Evolutionary conservation across 2,329 filamentous ascomycete genomes (phyloP).

Genomic region (Xylariaceae sp.): DNA sequence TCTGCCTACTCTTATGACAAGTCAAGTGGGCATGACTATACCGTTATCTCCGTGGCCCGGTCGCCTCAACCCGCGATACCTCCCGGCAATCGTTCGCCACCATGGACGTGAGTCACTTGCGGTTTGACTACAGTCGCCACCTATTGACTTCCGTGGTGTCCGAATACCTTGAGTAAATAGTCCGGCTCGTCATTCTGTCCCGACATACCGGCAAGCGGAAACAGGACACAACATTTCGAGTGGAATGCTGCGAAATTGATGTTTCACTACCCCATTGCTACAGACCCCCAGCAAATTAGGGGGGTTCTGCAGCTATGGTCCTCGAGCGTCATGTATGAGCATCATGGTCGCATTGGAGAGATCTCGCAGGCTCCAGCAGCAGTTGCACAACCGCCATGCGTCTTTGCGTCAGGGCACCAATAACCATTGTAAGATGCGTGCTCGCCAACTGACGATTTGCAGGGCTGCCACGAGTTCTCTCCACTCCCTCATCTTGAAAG

Average conservation of each 20-base stretch:
- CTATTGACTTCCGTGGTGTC: conserved; percentile 6
- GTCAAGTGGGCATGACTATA: too few relatives aligned
- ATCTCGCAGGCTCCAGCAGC: conserved; percentile 13
- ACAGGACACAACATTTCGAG: conserved; percentile 7
- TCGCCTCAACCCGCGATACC: neutral
- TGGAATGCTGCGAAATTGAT: conserved; percentile 7
- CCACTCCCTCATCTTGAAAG: conserved; percentile 5
- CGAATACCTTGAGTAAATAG: conserved; percentile 3
- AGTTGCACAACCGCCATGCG: conserved; percentile 15
- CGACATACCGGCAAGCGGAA: neutral
- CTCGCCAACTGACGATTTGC: conserved; percentile 4
- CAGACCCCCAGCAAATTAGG: neutral
- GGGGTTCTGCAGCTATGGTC: too few relatives aligned
- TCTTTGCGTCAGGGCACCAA: conserved; percentile 10
- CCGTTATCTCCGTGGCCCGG: neutral
- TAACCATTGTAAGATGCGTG: conserved; percentile 4
- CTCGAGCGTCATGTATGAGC: neutral
- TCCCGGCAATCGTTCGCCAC: conserved; percentile 10
- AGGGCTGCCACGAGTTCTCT: conserved; percentile 22
- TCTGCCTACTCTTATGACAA: conserved; percentile 2
- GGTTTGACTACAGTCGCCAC: neutral
- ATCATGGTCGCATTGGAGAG: conserved; percentile 11
- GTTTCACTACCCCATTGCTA: conserved; percentile 6
- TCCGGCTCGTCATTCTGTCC: neutral
- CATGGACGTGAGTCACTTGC: conserved; percentile 10